A percentile compares a stretch with the other conserved stretches of the same genome.
phyloP scores from a whole-genome alignment of 345 rosid species.

The Excoecaria cochinchinensis region DNA sequence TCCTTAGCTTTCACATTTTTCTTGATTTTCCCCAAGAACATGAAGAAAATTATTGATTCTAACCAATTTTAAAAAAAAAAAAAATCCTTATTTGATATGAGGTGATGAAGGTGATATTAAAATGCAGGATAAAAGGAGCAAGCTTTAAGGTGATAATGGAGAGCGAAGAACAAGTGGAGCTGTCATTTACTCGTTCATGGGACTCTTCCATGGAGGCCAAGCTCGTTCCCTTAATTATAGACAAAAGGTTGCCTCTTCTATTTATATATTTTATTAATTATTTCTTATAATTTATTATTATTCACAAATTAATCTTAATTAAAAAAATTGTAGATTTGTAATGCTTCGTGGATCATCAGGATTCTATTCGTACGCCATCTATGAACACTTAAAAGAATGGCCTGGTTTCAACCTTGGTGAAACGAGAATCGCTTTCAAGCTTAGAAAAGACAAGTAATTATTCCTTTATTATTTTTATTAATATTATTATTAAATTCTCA shows the following conservation, averaged over 20 bases:
- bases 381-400: constrained; percentile 72
- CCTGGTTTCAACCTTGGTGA: constrained; percentile 77
- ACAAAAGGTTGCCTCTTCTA: constrained; percentile 20
- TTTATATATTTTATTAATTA: background rate
- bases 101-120: background rate
- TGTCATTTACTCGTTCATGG: constrained; percentile 34
- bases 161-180: constrained; percentile 33
- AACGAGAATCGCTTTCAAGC: constrained; percentile 77
- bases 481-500: background rate
- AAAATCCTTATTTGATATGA: no score
- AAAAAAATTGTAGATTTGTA: constrained; percentile 7
- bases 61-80: no score
- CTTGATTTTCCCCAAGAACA: no score
- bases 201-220: constrained; percentile 26
- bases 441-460: constrained; percentile 69
- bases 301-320: no score
- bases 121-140: constrained; percentile 37
- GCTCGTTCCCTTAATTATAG: constrained; percentile 25
- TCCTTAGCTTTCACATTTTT: no score
- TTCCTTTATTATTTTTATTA: no score
- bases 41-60: no score
- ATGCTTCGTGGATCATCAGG: constrained; percentile 55
- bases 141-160: constrained; percentile 22
- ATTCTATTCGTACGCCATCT: constrained; percentile 77
- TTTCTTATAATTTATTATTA: no score